phyloP scores from a whole-genome alignment of 345 rosid genomes.

The Erysimum cheiranthoides region DNA sequence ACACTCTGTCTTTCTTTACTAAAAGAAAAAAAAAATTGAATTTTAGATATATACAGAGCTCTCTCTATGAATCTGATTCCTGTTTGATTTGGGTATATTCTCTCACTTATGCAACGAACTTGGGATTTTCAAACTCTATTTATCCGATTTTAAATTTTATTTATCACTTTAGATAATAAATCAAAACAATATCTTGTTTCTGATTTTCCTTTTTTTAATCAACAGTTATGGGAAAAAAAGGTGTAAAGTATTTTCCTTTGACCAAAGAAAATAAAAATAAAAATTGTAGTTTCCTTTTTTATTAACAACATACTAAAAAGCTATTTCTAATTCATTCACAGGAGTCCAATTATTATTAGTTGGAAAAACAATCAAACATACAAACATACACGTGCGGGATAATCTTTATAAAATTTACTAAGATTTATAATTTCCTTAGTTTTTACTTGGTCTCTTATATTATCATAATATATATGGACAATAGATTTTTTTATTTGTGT shows the following conservation, averaged over 20 bases:
- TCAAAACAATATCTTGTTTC: slow-evolving; percentile 15
- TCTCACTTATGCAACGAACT: not conserved
- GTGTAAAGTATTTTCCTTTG: not conserved
- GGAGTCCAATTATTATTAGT: slow-evolving; percentile 3
- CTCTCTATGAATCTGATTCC: slow-evolving; percentile 15
- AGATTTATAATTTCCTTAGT: too few species aligned
- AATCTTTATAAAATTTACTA: too few species aligned
- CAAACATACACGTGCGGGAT: too few species aligned
- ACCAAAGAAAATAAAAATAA: not conserved
- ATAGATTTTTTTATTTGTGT: not conserved
- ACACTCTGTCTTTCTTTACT: slow-evolving; percentile 19
- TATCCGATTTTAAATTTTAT: slow-evolving; percentile 5
- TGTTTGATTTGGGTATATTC: slow-evolving; percentile 37
- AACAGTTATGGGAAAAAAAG: not conserved
- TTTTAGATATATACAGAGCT: not conserved
- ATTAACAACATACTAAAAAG: not conserved
- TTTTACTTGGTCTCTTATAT: not conserved
- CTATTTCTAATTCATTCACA: not conserved
- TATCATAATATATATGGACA: not conserved
- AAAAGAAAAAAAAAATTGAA: not conserved
- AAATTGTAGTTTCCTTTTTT: not conserved
- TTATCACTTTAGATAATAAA: not conserved
- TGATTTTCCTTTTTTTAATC: not conserved
- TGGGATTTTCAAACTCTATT: not conserved
- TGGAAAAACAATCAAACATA: not conserved